Percentiles rank a stretch among this genome's conserved stretches.
These are phyloP conservation scores for Populus hybrid DNA, from an alignment of 441 rosid species.

Conservation along the genomic window DNA sequence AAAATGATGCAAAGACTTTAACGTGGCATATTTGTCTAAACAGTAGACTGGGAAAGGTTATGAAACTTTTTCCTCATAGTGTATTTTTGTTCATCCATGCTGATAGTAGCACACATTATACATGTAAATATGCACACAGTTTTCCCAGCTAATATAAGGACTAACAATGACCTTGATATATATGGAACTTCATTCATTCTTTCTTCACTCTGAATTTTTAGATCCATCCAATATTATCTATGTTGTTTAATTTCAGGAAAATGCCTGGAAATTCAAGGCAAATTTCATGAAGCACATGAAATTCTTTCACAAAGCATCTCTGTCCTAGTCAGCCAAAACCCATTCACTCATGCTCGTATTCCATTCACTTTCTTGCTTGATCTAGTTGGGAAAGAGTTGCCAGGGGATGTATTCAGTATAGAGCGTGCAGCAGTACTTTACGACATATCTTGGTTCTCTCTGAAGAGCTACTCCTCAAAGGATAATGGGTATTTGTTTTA, in stretches of 20 bases:
- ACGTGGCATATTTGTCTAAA: not conserved
- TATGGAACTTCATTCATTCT: not conserved
- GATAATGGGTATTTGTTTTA: constrained; percentile 50
- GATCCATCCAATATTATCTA: not conserved
- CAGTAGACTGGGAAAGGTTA: not conserved
- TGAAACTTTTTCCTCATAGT: not conserved
- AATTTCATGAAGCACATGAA: constrained; percentile 64
- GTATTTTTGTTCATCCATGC: not conserved
- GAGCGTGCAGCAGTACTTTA: constrained; percentile 74
- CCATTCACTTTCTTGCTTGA: constrained; percentile 47
- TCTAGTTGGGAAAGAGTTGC: constrained; percentile 57
- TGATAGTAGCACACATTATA: not conserved
- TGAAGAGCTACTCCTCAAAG: constrained; percentile 49
- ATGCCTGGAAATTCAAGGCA: constrained; percentile 50
- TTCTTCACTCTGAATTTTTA: not conserved
- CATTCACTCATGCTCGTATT: constrained; percentile 37
- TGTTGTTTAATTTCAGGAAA: constrained; percentile 52
- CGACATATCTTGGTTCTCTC: constrained; percentile 57
- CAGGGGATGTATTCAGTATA: constrained; percentile 59
- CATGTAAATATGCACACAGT: not conserved
- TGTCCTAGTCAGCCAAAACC: constrained; percentile 48
- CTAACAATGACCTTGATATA: not conserved
- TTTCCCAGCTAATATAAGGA: not conserved
- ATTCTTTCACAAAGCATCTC: constrained; percentile 57
- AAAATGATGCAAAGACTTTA: not conserved